Base-by-base conservation (phyloP, 768 basidiomycete genomes). In the Lactarius vividus region DNA sequence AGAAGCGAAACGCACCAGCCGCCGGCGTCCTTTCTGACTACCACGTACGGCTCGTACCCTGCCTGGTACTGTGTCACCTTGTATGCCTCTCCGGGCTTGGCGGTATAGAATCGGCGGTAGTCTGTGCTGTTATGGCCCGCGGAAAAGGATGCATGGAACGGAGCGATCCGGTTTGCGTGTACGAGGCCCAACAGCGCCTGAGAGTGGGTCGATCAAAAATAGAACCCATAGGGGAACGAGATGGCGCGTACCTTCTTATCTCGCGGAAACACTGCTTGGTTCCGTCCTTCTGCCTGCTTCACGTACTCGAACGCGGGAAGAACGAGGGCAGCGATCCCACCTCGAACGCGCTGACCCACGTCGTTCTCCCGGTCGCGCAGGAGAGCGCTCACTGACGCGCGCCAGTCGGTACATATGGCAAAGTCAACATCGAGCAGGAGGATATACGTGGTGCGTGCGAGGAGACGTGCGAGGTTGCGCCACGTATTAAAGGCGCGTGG, bases 401-500 rank as follows among this genome's bases (percentile, higher is more conserved):
- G 82, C 75, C 93, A 91, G 77, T 92, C 86, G 56, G 94, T 94
- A 74, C 92, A 93, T 13, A 91, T 76, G 37, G 84, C 88, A 74
- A 96, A 94, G 74, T 95, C 93, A 67, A 95, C 88, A 74, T 96
- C 94, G 59, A 95, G 85, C 88, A 94, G 90, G 87, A 95, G 90
- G 64, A 94, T 84, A 70, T 85, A 92, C 69, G 89, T 84, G 9
- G 94, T 94, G 16, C 91, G 84, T 4, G 92, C 88, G 71, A 93
- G 92, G 59, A 92, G 79, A 49, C 94, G 85, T 3, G 93, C 94
- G 52, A 87, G 84, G 74, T 95, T 95, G 39, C 94, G 83, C 91
- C 92, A 95, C 28, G 90, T 86, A 75, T 96, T 96, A 80, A 96
- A 88, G 56, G 76, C 76, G 44, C 70, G 66, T 13, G 73, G 65